These are phyloP conservation scores for Dryas integrifolia DNA, from an alignment of 331 rosid genomes.

Conservation along the genomic window DNA sequence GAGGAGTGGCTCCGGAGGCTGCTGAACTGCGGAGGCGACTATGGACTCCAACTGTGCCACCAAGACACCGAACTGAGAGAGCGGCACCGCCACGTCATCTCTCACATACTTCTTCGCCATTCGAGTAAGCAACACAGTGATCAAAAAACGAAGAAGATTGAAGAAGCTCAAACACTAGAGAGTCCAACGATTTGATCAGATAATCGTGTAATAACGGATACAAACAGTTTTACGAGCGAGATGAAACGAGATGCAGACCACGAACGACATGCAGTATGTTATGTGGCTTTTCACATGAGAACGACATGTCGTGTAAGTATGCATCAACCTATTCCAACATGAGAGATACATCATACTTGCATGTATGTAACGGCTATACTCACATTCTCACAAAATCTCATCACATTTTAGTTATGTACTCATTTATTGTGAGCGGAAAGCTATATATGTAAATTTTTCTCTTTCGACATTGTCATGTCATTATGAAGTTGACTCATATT, in stretches of 20 bases:
- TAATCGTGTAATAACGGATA: not conserved
- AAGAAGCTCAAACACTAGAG: not conserved
- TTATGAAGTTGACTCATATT: too few species aligned
- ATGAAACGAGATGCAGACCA: not conserved
- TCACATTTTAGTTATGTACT: too few species aligned
- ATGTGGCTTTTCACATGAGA: too few species aligned
- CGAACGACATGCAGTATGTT: too few species aligned
- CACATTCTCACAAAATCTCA: too few species aligned
- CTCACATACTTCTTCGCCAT: slow-evolving; percentile 49
- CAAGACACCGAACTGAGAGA: slow-evolving; percentile 91
- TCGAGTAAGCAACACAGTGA: slow-evolving; percentile 6
- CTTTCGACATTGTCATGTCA: too few species aligned
- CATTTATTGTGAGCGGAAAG: too few species aligned
- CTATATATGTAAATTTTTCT: too few species aligned
- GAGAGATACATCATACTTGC: too few species aligned
- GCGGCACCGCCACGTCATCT: slow-evolving; percentile 71
- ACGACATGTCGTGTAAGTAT: too few species aligned
- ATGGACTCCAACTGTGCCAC: slow-evolving; percentile 96
- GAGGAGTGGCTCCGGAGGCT: slow-evolving; percentile 85
- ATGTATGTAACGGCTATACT: too few species aligned
- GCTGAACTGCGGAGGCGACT: slow-evolving; percentile 74
- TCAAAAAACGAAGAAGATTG: not conserved
- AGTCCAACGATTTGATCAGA: slow-evolving; percentile 6
- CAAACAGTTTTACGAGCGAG: not conserved
- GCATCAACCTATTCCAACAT: too few species aligned